These are phyloP conservation scores for Daldinia sp. DNA, from an alignment of 2,329 filamentous ascomycete species.

Conservation along the genomic window DNA sequence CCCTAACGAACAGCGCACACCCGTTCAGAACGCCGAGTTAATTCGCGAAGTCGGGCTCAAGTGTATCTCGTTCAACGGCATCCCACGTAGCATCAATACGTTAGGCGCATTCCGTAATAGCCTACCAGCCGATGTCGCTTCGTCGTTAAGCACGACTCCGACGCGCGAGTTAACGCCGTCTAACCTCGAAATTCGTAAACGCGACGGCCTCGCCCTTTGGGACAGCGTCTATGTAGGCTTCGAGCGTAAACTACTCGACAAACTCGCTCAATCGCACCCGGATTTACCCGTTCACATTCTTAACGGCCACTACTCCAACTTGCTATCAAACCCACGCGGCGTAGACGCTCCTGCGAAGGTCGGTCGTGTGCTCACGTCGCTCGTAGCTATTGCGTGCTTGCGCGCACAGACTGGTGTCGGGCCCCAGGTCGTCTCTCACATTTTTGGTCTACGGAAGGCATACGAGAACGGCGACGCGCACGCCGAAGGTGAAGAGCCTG, in stretches of 20 bases:
- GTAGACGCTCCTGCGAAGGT: constrained; percentile 61
- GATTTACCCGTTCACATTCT: constrained; percentile 86
- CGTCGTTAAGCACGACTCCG: constrained; percentile 66
- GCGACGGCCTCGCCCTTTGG: constrained; percentile 76
- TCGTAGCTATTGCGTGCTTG: constrained; percentile 80
- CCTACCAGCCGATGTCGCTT: constrained; percentile 68
- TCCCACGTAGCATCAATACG: constrained; percentile 86
- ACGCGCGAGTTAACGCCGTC: constrained; percentile 65
- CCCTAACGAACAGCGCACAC: constrained; percentile 42
- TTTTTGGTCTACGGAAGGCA: constrained; percentile 83
- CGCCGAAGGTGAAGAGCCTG: constrained; percentile 61
- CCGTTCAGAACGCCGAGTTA: constrained; percentile 71
- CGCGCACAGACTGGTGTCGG: constrained; percentile 84
- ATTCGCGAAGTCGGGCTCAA: constrained; percentile 82
- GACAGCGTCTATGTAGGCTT: constrained; percentile 81
- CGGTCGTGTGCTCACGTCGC: constrained; percentile 77
- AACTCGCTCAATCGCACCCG: constrained; percentile 80
- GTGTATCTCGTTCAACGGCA: constrained; percentile 84
- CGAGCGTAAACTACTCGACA: constrained; percentile 75
- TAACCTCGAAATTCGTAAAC: constrained; percentile 67
- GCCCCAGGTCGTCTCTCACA: constrained; percentile 83
- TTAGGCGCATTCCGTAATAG: constrained; percentile 76
- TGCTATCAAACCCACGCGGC: constrained; percentile 75
- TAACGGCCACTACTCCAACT: constrained; percentile 76
- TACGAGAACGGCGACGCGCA: constrained; percentile 71